Evolutionary conservation across 1,284 basidiomycete species (phyloP), one percentile per base, ranked within the genome.

Genomic region (Ustilago esculenta): DNA sequence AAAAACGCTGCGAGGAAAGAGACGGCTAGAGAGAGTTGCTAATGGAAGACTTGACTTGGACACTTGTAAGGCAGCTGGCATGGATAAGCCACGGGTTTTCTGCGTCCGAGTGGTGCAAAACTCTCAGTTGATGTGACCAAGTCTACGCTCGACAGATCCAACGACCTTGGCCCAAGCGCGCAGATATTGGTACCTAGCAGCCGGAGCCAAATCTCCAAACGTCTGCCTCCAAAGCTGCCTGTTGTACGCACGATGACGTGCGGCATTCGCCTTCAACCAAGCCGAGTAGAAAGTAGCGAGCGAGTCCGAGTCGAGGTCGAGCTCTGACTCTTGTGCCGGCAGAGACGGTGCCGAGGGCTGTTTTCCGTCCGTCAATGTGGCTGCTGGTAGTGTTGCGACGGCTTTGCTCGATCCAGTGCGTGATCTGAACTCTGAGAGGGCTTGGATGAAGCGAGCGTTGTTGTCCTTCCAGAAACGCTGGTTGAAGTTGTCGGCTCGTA

Each of bases 401-500:
- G 60, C 64, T 21, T 72, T 67, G 32, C 59, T 64, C 14, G 49
- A 58, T 1, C 32, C 50, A 0, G 57, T 68, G 8, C 64, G 36
- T 3, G 69, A 69, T 17, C 54, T 42, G 35, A 73, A 77, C 24
- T 72, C 72, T 7, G 43, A 37, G 0, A 73, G 47, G 0, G 74
- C 77, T n/a, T 68, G 63, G 23, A 64, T 66, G 58, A 81, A 81
- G 2, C 79, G 66, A 11, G 56, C 57, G 35, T 81, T 81, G 55
- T 81, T 81, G 46, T 81, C 79, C 21, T 71, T 51, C 79, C 79
- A 81, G 37, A 81, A 81, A 33, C 79, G 76, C 55, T 81, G 77
- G 53, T 79, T 77, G 55, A 77, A 76, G 41, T 66, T 70, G 42
- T 79, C 74, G 2, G 72, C 70, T n/a, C 72, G 47, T 4, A 67